A percentile compares a stretch with the other conserved stretches of the same genome.
phyloP scores from a whole-genome alignment of 2,329 filamentous ascomycete species.

The Aureobasidium namibiae region DNA sequence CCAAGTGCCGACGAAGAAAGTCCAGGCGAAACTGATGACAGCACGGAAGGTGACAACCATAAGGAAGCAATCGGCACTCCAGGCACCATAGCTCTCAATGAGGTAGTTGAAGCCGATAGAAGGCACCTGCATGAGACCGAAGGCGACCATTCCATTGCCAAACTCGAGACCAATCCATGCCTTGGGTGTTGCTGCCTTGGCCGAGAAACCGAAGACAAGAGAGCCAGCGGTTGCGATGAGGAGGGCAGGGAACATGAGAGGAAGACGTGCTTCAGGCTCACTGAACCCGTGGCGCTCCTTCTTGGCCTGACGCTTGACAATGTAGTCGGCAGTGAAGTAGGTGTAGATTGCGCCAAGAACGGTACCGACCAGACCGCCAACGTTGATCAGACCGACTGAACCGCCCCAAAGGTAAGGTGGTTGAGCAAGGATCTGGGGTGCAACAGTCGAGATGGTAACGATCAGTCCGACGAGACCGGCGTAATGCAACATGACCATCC shows the following conservation, averaged over 20 bases:
- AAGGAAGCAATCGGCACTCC: conserved; percentile 44
- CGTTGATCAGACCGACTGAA: conserved; percentile 31
- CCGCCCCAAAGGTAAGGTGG: conserved; percentile 36
- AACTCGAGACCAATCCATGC: conserved; percentile 34
- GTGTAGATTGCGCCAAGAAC: conserved; percentile 30
- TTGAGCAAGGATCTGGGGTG: conserved; percentile 28
- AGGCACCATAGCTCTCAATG: conserved; percentile 23
- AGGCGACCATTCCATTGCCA: conserved; percentile 33
- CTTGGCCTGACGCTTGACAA: conserved; percentile 29
- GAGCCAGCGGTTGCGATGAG: conserved; percentile 31
- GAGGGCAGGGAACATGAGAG: conserved; percentile 31
- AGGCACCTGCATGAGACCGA: conserved; percentile 34
- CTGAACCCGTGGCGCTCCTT: conserved; percentile 29
- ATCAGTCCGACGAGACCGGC: conserved; percentile 34
- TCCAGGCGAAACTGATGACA: conserved; percentile 47
- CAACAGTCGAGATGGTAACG: conserved; percentile 32
- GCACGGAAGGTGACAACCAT: conserved; percentile 43
- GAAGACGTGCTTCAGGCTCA: conserved; percentile 33
- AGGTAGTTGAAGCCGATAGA: conserved; percentile 37
- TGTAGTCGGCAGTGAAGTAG: conserved; percentile 30
- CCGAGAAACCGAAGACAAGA: conserved; percentile 33
- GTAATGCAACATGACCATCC: conserved; percentile 35
- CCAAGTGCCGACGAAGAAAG: conserved; percentile 46
- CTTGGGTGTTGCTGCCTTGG: conserved; percentile 27
- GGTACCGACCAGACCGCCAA: conserved; percentile 31